Base-by-base conservation (phyloP, 1,284 basidiomycete genomes). In the Exobasidium rhododendri region DNA sequence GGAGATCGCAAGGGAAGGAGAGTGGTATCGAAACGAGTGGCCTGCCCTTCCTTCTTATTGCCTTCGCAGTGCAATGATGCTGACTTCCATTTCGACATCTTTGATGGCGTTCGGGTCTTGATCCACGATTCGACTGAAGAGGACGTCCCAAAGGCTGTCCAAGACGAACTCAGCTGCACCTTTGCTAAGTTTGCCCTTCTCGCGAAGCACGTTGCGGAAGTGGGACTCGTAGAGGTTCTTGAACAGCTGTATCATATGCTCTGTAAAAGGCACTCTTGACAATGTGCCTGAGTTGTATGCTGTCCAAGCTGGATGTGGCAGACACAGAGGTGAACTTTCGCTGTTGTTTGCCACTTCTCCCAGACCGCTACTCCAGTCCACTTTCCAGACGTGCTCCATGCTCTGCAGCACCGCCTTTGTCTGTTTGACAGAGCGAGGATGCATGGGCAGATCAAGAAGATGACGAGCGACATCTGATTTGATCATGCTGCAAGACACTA, bases 161-260 rank as follows among this genome's bases (percentile, higher is more conserved):
- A 81, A 67, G 7, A 80, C 68, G 60, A 78, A 80, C 56, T 81
- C 81, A 44, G 73, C 71, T 2, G 80, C 75, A 17, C 79, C 80
- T 26, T 81, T 73, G 62, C 73, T 76, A 20, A 81, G 68, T 58
- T 78, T 76, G 22, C 75, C 79, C 47, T 73, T 67, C 35, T 81
- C 80, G 10, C 75, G 69, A 29, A 82, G 65, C 35, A 81, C 70
- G n/a, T 60, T 57, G 1, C 81, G 70, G 66, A 81, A 79, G 61
- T 81, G 80, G 35, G 67, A 64, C 61, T 82, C 81, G 72, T 80
- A 82, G n/a, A 82, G 67, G 54, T 80, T 79, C 66, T 80, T 81
- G 68, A 81, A 75, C 30, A 82, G 75, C 63, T 76, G 66, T 40
- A 76, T 60, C 61, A 75, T 62, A 63, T 81, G 79, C 49, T 81